These are phyloP conservation scores for Leptodontidium sp. DNA, from an alignment of 2,329 filamentous ascomycete genomes.

Conservation along the genomic window DNA sequence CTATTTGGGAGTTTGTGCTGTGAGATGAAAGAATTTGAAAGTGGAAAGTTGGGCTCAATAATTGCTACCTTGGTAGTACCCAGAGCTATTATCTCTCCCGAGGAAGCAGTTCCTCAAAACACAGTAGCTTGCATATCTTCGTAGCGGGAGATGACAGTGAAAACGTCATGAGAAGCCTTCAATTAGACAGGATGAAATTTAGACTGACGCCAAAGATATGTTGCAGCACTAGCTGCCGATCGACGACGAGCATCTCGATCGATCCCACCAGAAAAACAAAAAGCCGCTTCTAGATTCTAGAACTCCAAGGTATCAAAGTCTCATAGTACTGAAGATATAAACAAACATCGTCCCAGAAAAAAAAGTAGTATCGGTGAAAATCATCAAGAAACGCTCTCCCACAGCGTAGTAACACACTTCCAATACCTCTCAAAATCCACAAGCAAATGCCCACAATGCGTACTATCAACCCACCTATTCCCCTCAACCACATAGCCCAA, in stretches of 20 bases:
- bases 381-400: slow-evolving; percentile 32
- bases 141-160: neutral
- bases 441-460: slow-evolving; percentile 40
- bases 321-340: neutral
- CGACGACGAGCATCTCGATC: slow-evolving; percentile 5
- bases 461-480: slow-evolving; percentile 37
- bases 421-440: slow-evolving; percentile 39
- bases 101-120: neutral
- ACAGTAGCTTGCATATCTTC: neutral
- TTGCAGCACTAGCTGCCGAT: slow-evolving; percentile 17
- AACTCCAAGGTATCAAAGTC: neutral
- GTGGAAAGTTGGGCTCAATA: neutral
- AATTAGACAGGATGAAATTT: neutral
- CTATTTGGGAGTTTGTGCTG: neutral
- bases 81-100: neutral
- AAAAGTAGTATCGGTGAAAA: neutral
- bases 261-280: neutral
- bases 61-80: neutral
- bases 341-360: neutral
- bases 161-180: slow-evolving; percentile 2
- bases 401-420: slow-evolving; percentile 37
- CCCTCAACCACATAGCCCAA: slow-evolving; percentile 33
- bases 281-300: neutral
- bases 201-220: neutral
- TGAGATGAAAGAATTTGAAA: neutral